Base-by-base conservation (phyloP, 345 rosid species). In the Eucalyptus albens region DNA sequence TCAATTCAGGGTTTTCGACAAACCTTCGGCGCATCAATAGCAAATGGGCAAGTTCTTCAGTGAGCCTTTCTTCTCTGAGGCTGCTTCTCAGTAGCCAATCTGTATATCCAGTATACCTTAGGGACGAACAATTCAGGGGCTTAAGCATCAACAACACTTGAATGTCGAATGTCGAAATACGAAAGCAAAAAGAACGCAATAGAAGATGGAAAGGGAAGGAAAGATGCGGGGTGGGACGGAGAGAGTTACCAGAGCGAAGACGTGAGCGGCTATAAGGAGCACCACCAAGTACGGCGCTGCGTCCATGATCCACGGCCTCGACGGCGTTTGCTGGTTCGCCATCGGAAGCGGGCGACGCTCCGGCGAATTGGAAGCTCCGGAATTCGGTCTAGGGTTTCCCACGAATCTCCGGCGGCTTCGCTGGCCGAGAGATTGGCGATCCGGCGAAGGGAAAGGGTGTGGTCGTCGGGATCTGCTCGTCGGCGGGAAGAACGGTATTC, bases 41-140 rank as follows among this genome's bases (percentile, higher is more conserved):
- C 83, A 77, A 51, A 86, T 31, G 29, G 62, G 16, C n/a, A 86
- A 29, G 50, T 65, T 90, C 87, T 89, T 94, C 90, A 96, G 87
- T 96, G 95, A 27, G 95, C 91, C 91, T 97, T 97, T 51, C 97
- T 93, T 91, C 98, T 94, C 92, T 93, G 95, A 26, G 97, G 95
- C 80, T 94, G 95, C 91, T 94, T 96, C 87, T 95, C 97, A 87
- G 96, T 93, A 9, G 96, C 96, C 91, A 96, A 91, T 92, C 95
- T 93, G 94, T 95, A 96, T 90, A 96, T 95, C 98, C 98, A 96
- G 91, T 95, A 96, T 29, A 93, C 97, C 98, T 95, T 82, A 86
- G 33, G 53, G 83, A 55, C 50, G 22, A 77, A 19, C n/a, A 53
- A 72, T 15, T 86, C 87, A 56, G 37, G 45, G 37, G 15, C 72